These are phyloP conservation scores for Gonapodya prolifera DNA, from an alignment of 192 early-diverging fungal species.

Conservation along the genomic window DNA sequence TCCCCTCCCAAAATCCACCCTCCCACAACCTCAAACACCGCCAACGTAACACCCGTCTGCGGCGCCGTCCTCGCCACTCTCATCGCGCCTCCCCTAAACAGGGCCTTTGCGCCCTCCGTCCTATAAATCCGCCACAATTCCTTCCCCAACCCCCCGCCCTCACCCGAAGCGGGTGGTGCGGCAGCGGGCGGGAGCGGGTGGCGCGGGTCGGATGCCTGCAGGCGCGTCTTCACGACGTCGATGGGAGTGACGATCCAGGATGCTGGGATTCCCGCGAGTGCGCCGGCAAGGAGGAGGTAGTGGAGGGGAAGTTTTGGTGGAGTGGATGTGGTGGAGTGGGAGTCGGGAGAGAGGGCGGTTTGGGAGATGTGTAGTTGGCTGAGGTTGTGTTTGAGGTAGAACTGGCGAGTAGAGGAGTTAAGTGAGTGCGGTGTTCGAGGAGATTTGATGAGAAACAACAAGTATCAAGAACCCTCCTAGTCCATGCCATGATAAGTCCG, in stretches of 20 bases:
- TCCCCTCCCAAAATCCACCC: neutral
- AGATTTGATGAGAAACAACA: too few relatives aligned
- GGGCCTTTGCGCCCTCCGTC: slow-evolving; percentile 88
- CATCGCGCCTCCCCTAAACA: slow-evolving; percentile 93
- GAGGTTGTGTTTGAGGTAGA: neutral
- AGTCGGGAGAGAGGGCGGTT: neutral
- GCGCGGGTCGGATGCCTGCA: slow-evolving; percentile 83
- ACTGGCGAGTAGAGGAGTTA: neutral
- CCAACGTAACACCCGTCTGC: slow-evolving; percentile 94
- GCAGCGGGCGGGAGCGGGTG: slow-evolving; percentile 76
- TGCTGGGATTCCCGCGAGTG: slow-evolving; percentile 90
- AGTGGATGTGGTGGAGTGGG: neutral
- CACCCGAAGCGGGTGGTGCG: neutral
- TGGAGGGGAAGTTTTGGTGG: neutral
- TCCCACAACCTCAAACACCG: slow-evolving; percentile 63
- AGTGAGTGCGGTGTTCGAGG: too few relatives aligned
- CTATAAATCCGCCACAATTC: slow-evolving; percentile 72
- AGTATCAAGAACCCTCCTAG: too few relatives aligned
- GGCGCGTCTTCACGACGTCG: slow-evolving; percentile 95
- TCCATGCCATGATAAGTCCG: too few relatives aligned
- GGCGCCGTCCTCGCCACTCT: slow-evolving; percentile 89
- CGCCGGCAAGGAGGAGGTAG: slow-evolving; percentile 75
- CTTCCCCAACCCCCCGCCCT: slow-evolving; percentile 48
- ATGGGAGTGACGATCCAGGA: slow-evolving; percentile 95
- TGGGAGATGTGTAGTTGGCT: neutral